These are phyloP conservation scores for Lecanicillium sp. DNA, from an alignment of 2,329 filamentous ascomycete genomes.

Conservation along the genomic window DNA sequence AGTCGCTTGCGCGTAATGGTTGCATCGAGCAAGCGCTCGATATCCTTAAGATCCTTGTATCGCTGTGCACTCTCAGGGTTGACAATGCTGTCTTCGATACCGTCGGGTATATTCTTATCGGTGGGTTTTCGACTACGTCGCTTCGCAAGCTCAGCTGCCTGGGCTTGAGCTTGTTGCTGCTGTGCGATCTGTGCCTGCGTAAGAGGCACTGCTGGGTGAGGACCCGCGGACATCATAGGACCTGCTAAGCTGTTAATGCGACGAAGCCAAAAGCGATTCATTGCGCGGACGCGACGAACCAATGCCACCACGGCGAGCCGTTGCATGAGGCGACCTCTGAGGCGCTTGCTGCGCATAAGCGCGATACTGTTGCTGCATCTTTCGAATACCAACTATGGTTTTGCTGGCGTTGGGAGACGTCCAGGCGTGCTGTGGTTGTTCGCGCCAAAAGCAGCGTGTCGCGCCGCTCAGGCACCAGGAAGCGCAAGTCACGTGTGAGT, in stretches of 20 bases:
- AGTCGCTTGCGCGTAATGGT: constrained; percentile 91
- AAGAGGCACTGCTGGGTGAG: constrained; percentile 45
- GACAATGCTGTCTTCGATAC: constrained; percentile 74
- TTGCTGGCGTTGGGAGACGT: background rate
- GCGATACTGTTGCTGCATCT: constrained; percentile 50
- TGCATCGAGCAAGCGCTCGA: constrained; percentile 84
- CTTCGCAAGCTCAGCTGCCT: constrained; percentile 62
- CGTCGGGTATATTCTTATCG: constrained; percentile 90
- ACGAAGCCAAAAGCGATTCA: constrained; percentile 2
- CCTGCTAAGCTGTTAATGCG: constrained; percentile 30
- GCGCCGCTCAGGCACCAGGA: background rate
- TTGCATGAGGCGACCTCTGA: constrained; percentile 42
- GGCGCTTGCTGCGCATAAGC: constrained; percentile 45
- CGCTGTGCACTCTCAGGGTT: constrained; percentile 69
- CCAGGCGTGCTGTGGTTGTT: background rate
- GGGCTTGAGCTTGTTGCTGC: constrained; percentile 46
- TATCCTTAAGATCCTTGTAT: constrained; percentile 77
- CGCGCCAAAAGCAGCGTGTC: background rate
- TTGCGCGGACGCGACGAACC: constrained; percentile 32
- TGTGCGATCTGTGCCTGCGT: constrained; percentile 48
- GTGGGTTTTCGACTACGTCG: constrained; percentile 84
- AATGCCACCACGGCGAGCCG: constrained; percentile 47
- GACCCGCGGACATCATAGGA: constrained; percentile 50
- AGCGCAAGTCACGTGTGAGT: background rate
- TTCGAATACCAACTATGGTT: constrained; percentile 19